Base-by-base conservation (phyloP, 2,329 filamentous ascomycete species). In the Xylariomycetidae sp. region DNA sequence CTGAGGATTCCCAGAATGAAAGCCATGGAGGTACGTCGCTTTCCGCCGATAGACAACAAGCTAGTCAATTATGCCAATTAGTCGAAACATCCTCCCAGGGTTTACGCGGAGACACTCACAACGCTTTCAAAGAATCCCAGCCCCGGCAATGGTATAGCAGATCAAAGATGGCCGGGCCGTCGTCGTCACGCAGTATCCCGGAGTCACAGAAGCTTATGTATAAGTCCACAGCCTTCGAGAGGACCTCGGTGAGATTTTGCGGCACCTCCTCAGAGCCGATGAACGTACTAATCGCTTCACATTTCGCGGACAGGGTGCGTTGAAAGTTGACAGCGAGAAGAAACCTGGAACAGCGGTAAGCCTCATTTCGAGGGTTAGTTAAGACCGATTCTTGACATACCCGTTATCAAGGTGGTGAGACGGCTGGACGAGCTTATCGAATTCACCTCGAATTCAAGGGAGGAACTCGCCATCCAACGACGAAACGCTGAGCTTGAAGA, bases 91-190 rank as follows among this genome's bases (percentile, higher is more conserved):
- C n/a, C n/a, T n/a, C n/a, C n/a, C n/a, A 23, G 15, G 22, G n/a
- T 17, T 28, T 12, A 16, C 13, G 17, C 4, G n/a, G n/a, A 11
- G 15, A 5, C 14, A 41, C 46, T 47, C n/a, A 47, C 46, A 19
- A 17, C 5, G 31, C 32, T 18, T 49, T 38, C 13, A 49, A 16
- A 18, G 34, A 22, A 6, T 39, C 30, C 6, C 37, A 34, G 16
- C 27, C 29, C 23, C 26, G 16, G 14, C 40, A 22, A 23, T 40
- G 37, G 20, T 36, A 25, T 6, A 30, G 19, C 3, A 49, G 16
- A 4, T 45, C 29, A 14, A 45, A 42, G 14, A 47, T 17, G 13
- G 42, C 40, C 13, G 26, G 23, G 3, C 44, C 46, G n/a, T 49
- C 44, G 19, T 44, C 37, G 8, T 41, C 44, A 13, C 26, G 27